phyloP scores from a whole-genome alignment of 2,329 filamentous ascomycete species.

The Beauveria sp. region DNA sequence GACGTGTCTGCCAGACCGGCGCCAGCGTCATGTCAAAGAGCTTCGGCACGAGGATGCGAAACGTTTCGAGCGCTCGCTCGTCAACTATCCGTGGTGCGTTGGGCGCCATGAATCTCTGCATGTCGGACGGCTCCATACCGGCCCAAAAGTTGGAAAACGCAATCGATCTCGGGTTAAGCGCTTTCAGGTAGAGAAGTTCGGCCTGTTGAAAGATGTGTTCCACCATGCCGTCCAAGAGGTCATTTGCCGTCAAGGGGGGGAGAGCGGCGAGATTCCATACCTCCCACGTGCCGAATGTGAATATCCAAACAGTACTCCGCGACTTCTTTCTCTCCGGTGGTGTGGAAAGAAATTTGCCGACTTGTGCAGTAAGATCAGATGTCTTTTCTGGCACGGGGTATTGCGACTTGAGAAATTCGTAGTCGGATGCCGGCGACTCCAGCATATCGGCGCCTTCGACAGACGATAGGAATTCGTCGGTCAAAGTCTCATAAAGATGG shows the following conservation, averaged over 20 bases:
- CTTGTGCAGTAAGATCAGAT: constrained; percentile 37
- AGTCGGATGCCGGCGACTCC: constrained; percentile 32
- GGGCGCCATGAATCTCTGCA: constrained; percentile 20
- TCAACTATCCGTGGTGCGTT: constrained; percentile 19
- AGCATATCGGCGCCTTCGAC: constrained; percentile 24
- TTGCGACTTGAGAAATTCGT: constrained; percentile 32
- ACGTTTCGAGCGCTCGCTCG: constrained; percentile 29
- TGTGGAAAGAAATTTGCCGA: constrained; percentile 37
- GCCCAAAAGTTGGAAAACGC: constrained; percentile 39
- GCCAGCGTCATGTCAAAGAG: constrained; percentile 46
- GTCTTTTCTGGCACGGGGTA: constrained; percentile 32
- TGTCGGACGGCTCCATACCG: constrained; percentile 20
- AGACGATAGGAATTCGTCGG: constrained; percentile 29
- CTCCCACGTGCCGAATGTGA: constrained; percentile 48
- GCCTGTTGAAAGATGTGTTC: constrained; percentile 36
- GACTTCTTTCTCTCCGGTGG: constrained; percentile 26
- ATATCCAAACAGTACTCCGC: constrained; percentile 45
- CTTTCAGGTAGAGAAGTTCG: constrained; percentile 38
- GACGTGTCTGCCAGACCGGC: constrained; percentile 44
- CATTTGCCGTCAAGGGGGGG: constrained; percentile 31
- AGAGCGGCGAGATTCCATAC: constrained; percentile 44
- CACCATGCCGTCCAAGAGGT: constrained; percentile 29
- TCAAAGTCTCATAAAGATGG: constrained; percentile 37
- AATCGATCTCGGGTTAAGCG: constrained; percentile 33
- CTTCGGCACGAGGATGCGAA: constrained; percentile 44